Conservation (phyloP, 176 grass and related monocot genomes). For the Saccharum officinarum region DNA sequence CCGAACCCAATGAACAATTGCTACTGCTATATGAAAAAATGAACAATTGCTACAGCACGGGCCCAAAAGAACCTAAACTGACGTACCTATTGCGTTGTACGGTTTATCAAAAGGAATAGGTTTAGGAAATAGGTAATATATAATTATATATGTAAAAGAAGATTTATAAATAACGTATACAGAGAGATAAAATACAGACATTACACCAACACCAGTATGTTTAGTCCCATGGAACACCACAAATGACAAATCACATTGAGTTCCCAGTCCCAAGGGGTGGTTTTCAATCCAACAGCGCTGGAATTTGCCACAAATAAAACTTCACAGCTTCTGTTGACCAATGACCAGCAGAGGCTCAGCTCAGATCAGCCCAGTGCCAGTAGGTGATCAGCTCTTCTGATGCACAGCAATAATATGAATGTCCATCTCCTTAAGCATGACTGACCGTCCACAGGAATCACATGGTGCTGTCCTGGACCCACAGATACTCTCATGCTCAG, state of each 20-base stretch:
- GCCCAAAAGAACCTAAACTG: not conserved
- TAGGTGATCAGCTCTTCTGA: slow-evolving; percentile 72
- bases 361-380: not conserved
- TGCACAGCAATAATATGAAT: slow-evolving; percentile 86
- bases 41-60: not conserved
- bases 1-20: not conserved
- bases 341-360: not conserved
- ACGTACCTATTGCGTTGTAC: not conserved
- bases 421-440: slow-evolving; percentile 99
- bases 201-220: not conserved
- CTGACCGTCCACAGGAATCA: slow-evolving; percentile 80
- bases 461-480: slow-evolving; percentile 94
- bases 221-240: not conserved
- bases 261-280: not conserved
- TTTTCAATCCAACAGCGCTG: not conserved
- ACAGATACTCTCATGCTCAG: slow-evolving; percentile 90
- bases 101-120: too few species aligned
- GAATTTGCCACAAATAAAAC: not conserved
- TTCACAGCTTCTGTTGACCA: not conserved
- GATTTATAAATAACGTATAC: not conserved
- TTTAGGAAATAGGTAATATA: not conserved
- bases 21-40: too few species aligned
- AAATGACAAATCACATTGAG: not conserved
- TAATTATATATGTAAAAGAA: not conserved
- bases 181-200: slow-evolving; percentile 22